Percentiles rank a stretch among this genome's conserved stretches.
phyloP scores from a whole-genome alignment of 2,329 filamentous ascomycete species.

The Ophioceras dolichostomum region DNA sequence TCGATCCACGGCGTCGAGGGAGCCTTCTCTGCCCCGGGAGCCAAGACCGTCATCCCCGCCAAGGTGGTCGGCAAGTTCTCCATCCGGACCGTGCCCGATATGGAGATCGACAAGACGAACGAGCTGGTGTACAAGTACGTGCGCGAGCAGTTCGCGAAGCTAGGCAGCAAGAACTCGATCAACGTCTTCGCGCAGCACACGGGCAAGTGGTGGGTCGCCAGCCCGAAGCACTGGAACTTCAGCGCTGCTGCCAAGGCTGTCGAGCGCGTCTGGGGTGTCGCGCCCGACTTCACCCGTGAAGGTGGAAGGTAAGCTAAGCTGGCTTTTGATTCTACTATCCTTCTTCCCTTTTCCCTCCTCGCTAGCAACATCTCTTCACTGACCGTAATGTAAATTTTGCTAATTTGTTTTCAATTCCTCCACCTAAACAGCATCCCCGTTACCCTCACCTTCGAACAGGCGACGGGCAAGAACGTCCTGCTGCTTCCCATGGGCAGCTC shows the following conservation, averaged over 20 bases:
- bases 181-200: constrained; percentile 74
- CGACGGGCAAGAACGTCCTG: constrained; percentile 94
- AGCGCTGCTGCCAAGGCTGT: constrained; percentile 89
- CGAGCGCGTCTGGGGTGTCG: constrained; percentile 83
- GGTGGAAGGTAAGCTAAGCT: constrained; percentile 75
- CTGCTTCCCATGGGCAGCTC: constrained; percentile 94
- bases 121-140: constrained; percentile 73
- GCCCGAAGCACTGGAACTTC: constrained; percentile 99
- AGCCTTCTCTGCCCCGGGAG: constrained; percentile 83
- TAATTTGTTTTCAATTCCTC: neutral
- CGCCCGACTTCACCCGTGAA: constrained; percentile 92
- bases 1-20: constrained; percentile 93
- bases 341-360: too few relatives aligned
- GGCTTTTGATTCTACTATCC: constrained; percentile 3
- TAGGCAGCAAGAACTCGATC: constrained; percentile 84
- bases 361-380: too few relatives aligned
- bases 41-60: constrained; percentile 96
- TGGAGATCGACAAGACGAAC: constrained; percentile 88
- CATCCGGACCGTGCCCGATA: constrained; percentile 92
- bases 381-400: neutral
- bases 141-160: constrained; percentile 71
- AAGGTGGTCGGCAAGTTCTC: constrained; percentile 98
- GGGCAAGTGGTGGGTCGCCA: constrained; percentile 98
- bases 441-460: constrained; percentile 93
- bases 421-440: constrained; percentile 67